These are phyloP conservation scores for Primulina tabacum DNA, from an alignment of 257 asterid species.

Conservation along the genomic window DNA sequence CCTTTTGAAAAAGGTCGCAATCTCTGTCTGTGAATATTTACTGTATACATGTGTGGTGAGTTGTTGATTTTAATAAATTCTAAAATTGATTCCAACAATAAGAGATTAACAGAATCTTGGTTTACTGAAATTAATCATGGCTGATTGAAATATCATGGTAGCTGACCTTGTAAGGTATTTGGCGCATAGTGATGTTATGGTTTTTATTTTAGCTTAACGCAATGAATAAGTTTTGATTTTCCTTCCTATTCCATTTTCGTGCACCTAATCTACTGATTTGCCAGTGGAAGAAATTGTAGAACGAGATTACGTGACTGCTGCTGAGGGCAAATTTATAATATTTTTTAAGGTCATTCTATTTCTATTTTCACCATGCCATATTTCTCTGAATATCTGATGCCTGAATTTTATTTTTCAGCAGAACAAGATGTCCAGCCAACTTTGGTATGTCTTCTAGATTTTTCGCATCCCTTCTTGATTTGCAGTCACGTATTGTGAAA, in stretches of 20 bases:
- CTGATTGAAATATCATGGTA: not conserved
- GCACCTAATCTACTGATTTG: not conserved
- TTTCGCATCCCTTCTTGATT: constrained; percentile 15
- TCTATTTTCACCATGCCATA: not conserved
- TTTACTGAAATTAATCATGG: not conserved
- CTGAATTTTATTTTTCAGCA: constrained; percentile 36
- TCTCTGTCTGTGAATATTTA: constrained; percentile 16
- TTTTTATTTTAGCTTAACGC: constrained; percentile 17
- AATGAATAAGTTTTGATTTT: constrained; percentile 18
- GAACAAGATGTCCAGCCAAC: constrained; percentile 48
- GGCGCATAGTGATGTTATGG: not conserved
- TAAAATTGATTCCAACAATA: constrained; percentile 12
- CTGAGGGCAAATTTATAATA: not conserved
- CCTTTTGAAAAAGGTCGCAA: constrained; percentile 63
- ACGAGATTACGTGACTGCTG: not conserved
- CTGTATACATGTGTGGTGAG: constrained; percentile 1
- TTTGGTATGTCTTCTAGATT: constrained; percentile 38
- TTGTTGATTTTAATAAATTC: constrained; percentile 16
- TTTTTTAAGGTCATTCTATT: not conserved
- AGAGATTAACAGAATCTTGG: not conserved
- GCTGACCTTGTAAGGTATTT: not conserved
- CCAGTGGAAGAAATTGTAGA: not conserved
- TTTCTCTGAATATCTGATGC: constrained; percentile 10
- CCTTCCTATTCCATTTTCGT: constrained; percentile 16
- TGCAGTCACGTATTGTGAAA: constrained; percentile 2